phyloP scores from a whole-genome alignment of 1,284 basidiomycete genomes.

The Rhizoctonia solani region DNA sequence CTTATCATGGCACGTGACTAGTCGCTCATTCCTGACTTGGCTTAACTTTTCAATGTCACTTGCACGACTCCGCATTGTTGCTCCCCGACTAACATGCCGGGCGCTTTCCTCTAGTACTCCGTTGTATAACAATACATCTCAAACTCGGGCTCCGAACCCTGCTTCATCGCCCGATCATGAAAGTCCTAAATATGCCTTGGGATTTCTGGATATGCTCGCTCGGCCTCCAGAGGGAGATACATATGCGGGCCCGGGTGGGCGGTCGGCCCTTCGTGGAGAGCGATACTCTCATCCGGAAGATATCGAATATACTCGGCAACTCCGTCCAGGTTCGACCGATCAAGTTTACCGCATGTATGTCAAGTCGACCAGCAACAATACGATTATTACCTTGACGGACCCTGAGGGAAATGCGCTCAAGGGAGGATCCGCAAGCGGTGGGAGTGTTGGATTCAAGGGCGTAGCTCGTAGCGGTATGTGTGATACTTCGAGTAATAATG shows the following conservation, averaged over 20 bases:
- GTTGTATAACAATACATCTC: too few relatives aligned
- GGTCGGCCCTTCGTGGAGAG: neutral
- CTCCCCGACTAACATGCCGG: conserved; percentile 13
- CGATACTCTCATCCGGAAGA: neutral
- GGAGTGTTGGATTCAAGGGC: conserved; percentile 36
- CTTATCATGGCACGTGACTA: too few relatives aligned
- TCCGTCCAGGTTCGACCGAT: neutral
- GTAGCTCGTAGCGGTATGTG: conserved; percentile 18
- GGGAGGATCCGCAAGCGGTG: conserved; percentile 33
- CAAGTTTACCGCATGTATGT: conserved; percentile 35
- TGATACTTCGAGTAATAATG: neutral
- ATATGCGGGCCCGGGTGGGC: too few relatives aligned
- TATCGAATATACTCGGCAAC: neutral
- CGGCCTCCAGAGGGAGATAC: neutral
- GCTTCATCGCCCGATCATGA: neutral
- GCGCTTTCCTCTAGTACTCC: neutral
- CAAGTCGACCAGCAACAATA: conserved; percentile 37
- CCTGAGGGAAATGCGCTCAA: conserved; percentile 23
- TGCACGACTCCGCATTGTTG: conserved; percentile 2
- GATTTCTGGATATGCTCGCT: conserved; percentile 7
- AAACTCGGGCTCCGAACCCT: neutral
- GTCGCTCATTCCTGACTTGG: too few relatives aligned
- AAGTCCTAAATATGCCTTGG: neutral
- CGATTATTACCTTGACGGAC: conserved; percentile 34
- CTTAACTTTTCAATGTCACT: conserved; percentile 25